Conservation (phyloP, 2,329 filamentous ascomycete species). For the Pseudogymnoascus pannorum region DNA sequence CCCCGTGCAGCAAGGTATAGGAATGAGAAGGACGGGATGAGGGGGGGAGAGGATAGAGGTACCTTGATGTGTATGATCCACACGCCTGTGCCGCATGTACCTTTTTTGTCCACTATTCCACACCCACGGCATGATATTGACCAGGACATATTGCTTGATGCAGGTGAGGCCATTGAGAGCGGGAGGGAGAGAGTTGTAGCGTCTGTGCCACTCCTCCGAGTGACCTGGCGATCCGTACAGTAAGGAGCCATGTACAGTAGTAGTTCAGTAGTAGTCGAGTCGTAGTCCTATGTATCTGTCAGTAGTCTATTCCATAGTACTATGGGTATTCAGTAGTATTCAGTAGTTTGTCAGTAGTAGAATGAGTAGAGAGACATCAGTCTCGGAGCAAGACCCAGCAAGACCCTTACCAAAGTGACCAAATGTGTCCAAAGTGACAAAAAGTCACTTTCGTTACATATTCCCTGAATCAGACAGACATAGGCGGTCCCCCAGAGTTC, state of each 20-base stretch:
- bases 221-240: background rate
- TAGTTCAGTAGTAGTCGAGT: background rate
- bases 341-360: constrained; percentile 4
- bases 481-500: background rate
- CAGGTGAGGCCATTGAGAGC: constrained; percentile 1
- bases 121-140: background rate
- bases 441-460: background rate
- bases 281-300: constrained; percentile 1
- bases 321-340: constrained; percentile 3
- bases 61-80: constrained; percentile 4
- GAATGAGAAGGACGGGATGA: background rate
- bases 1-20: background rate
- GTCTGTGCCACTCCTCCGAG: constrained; percentile 2
- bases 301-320: constrained; percentile 5
- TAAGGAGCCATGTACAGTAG: background rate
- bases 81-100: background rate
- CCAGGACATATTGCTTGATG: constrained; percentile 6
- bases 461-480: constrained; percentile 1
- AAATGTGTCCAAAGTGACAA: background rate
- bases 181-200: no score
- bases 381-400: constrained; percentile 2
- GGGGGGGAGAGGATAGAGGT: background rate
- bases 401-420: background rate
- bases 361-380: background rate
- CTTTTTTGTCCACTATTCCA: background rate